A percentile compares a stretch with the other conserved stretches of the same genome.
Evolutionary conservation across 1,284 basidiomycete genomes (phyloP).

Genomic region (Grifola frondosa): DNA sequence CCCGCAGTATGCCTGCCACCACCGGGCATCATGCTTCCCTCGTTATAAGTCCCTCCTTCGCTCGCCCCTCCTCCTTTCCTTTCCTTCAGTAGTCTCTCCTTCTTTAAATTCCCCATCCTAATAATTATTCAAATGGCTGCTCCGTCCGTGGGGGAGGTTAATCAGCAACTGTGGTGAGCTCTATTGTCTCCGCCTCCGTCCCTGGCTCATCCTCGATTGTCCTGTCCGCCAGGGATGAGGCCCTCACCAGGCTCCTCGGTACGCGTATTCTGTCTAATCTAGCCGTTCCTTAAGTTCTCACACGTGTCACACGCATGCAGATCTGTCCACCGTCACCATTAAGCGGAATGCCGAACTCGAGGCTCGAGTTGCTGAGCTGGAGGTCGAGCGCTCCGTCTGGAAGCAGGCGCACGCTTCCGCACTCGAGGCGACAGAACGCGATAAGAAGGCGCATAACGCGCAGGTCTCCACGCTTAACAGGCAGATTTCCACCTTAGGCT

Average conservation of each 20-base stretch:
- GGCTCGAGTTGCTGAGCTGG: constrained; percentile 60
- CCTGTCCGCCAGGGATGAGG: constrained; percentile 53
- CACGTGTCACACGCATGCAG: constrained; percentile 35
- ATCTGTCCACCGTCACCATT: constrained; percentile 59
- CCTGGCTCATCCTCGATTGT: constrained; percentile 4
- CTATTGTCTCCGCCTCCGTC: constrained; percentile 2
- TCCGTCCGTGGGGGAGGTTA: constrained; percentile 53
- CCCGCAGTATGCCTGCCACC: constrained; percentile 34
- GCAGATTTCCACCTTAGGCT: constrained; percentile 56
- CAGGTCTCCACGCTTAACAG: constrained; percentile 58
- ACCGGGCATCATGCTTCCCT: constrained; percentile 38
- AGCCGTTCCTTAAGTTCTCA: constrained; percentile 4
- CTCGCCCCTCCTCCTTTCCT: constrained; percentile 33
- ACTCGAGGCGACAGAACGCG: constrained; percentile 57
- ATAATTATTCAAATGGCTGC: constrained; percentile 48
- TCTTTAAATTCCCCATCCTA: constrained; percentile 23
- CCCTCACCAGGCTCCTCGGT: constrained; percentile 60
- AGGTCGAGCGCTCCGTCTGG: constrained; percentile 67
- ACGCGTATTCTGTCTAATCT: constrained; percentile 18
- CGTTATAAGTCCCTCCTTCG: constrained; percentile 41
- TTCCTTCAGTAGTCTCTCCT: constrained; percentile 30
- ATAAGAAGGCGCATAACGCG: constrained; percentile 61
- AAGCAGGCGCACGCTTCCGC: constrained; percentile 64
- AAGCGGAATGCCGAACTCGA: constrained; percentile 64
- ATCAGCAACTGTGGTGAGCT: constrained; percentile 61